Conservation (phyloP, 2,329 filamentous ascomycete species). For the Penicillium sp. region DNA sequence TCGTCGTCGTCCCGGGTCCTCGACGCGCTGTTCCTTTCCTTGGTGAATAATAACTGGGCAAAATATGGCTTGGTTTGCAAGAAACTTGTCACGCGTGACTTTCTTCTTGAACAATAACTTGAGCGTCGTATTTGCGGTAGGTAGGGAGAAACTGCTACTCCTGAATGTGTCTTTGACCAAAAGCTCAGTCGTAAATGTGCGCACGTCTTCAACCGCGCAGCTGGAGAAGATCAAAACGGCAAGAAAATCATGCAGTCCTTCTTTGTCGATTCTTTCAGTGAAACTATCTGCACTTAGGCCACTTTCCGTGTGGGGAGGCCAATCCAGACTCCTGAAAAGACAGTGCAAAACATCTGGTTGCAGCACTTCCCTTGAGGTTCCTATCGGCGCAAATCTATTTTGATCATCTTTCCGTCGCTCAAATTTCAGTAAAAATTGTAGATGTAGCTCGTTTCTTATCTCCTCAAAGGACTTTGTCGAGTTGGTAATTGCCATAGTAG, state of each 20-base stretch:
- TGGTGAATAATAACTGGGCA: not conserved
- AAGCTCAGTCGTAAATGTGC: not conserved
- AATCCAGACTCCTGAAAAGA: not conserved
- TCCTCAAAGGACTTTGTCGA: not conserved
- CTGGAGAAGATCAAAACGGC: not conserved
- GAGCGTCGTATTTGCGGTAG: not conserved
- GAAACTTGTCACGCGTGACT: not conserved
- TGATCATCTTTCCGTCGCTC: not conserved
- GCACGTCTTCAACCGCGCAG: not conserved
- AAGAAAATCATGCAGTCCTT: not conserved
- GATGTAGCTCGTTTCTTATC: not conserved
- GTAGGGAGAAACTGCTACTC: not conserved
- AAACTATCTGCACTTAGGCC: not conserved
- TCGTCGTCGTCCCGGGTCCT: not conserved
- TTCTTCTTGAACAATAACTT: not conserved
- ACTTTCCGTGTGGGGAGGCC: not conserved
- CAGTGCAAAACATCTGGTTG: not conserved
- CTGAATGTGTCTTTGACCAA: not conserved
- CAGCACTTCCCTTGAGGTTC: not conserved
- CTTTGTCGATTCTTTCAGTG: not conserved
- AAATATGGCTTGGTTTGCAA: not conserved
- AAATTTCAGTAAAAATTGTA: not conserved
- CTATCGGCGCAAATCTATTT: not conserved
- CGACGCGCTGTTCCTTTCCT: not conserved
- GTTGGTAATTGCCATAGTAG: too few species aligned